Evolutionary conservation across 164 flowering plant species (phyloP), one percentile per base, ranked within the genome.

Genomic region (Berberis vulgaris): DNA sequence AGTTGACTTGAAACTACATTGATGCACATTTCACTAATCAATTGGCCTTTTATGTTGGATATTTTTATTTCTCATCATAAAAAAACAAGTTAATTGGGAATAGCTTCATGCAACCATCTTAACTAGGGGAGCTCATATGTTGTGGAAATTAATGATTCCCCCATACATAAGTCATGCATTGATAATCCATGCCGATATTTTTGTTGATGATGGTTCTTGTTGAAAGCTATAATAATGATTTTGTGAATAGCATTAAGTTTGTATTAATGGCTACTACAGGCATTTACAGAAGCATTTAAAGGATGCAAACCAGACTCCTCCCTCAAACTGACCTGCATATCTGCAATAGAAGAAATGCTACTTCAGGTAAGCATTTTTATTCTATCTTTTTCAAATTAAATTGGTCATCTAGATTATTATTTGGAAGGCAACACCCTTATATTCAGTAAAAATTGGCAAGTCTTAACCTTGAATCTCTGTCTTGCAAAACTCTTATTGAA

Each of bases 301-400:
- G 76, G 74, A 60, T 78, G 88, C 79, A 72, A 64, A 69, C 82
- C 83, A 47, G 84, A 81, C 56, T 89, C 97, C 53, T 54, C 82
- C 6, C 54, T 84, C 71, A 91, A 82, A 54, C 66, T 84, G 78
- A 82, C 87, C 54, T 94, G 87, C 76, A 73, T 94, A 68, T 71
- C 80, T 62, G 74, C 77, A n/a, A 75, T 91, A 39, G 81, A 84
- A 72, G 84, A 87, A 74, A 80, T 94, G 87, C 72, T 94, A 57
- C 61, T 81, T 74, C 84, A 85, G 68, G 95, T 87, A 81, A 79
- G 87, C 54, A 64, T 58, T 52, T 57, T 40, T 47, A 49, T 49
- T 7, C 8, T 8, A n/a, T 5, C 50, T 44, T 45, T 45, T 41
- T 50, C 45, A 10, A 41, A 26, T 26, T 26, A 26, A 26, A 26